phyloP scores from a whole-genome alignment of 495 filamentous ascomycete genomes.

The Penicillium diatomitis region DNA sequence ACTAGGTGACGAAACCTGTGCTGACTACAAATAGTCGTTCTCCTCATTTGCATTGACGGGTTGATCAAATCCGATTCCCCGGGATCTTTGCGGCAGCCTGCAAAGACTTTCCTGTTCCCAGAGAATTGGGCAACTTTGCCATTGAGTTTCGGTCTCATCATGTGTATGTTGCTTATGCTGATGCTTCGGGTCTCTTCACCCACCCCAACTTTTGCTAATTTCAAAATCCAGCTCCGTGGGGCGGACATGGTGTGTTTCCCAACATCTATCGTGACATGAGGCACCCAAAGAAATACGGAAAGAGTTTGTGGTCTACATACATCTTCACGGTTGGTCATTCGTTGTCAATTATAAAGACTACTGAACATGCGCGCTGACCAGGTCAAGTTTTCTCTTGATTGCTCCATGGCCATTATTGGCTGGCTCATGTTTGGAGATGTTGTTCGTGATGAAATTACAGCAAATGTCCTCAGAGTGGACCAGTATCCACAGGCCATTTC shows the following conservation, averaged over 20 bases:
- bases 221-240: conserved; percentile 61
- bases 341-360: no score
- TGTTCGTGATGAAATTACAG: conserved; percentile 80
- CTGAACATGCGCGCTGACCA: conserved; percentile 3
- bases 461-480: conserved; percentile 65
- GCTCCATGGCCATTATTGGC: conserved; percentile 69
- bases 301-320: conserved; percentile 72
- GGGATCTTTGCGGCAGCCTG: conserved; percentile 79
- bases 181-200: no score
- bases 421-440: conserved; percentile 88
- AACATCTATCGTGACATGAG: conserved; percentile 98
- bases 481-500: conserved; percentile 70
- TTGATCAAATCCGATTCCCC: conserved; percentile 70
- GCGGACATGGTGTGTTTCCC: conserved; percentile 89
- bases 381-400: conserved; percentile 64
- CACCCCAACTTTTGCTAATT: neutral
- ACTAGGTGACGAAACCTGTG: neutral
- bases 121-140: conserved; percentile 81
- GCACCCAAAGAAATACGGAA: conserved; percentile 77
- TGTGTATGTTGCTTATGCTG: conserved; percentile 42
- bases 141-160: conserved; percentile 88
- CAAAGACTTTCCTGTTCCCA: conserved; percentile 64
- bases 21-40: conserved; percentile 49
- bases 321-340: conserved; percentile 61
- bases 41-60: conserved; percentile 76